A percentile compares a stretch with the other conserved stretches of the same genome.
These are phyloP conservation scores for Trichoderma endophyticum DNA, from an alignment of 2,329 filamentous ascomycete genomes.

Conservation along the genomic window DNA sequence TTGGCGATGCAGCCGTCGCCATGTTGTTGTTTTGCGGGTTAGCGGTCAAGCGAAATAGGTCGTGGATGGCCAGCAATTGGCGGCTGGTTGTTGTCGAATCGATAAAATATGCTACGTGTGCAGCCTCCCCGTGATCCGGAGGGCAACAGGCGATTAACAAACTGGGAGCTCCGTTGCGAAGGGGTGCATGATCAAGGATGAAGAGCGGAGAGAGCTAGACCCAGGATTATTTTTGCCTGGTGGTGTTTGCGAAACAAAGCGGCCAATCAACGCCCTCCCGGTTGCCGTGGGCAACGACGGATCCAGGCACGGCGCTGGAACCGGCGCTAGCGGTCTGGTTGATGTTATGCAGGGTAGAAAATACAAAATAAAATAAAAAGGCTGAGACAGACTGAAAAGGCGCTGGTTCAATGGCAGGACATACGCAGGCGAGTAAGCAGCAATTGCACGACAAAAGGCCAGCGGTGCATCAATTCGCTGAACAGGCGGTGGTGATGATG, in stretches of 20 bases:
- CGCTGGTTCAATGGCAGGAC: neutral
- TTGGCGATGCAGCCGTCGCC: constrained; percentile 56
- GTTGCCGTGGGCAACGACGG: constrained; percentile 33
- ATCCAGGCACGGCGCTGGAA: constrained; percentile 4
- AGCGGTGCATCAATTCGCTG: neutral
- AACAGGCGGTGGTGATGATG: neutral
- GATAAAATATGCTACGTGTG: constrained; percentile 42
- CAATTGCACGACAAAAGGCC: neutral
- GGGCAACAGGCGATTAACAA: constrained; percentile 26
- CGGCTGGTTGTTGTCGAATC: constrained; percentile 20
- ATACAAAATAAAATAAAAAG: neutral
- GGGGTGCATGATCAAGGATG: constrained; percentile 17
- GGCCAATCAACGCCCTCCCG: constrained; percentile 31
- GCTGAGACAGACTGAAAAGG: neutral
- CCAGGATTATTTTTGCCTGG: constrained; percentile 28
- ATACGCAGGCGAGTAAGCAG: no score
- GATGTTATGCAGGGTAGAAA: neutral
- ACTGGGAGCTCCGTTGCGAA: constrained; percentile 12
- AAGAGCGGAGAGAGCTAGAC: constrained; percentile 16
- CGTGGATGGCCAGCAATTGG: constrained; percentile 23
- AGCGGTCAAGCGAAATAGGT: constrained; percentile 21
- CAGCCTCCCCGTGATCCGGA: constrained; percentile 37
- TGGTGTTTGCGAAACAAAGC: constrained; percentile 11
- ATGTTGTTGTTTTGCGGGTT: constrained; percentile 21
- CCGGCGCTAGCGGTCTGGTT: neutral